phyloP scores from a whole-genome alignment of 2,329 filamentous ascomycete genomes.

The Alternaria arborescens region DNA sequence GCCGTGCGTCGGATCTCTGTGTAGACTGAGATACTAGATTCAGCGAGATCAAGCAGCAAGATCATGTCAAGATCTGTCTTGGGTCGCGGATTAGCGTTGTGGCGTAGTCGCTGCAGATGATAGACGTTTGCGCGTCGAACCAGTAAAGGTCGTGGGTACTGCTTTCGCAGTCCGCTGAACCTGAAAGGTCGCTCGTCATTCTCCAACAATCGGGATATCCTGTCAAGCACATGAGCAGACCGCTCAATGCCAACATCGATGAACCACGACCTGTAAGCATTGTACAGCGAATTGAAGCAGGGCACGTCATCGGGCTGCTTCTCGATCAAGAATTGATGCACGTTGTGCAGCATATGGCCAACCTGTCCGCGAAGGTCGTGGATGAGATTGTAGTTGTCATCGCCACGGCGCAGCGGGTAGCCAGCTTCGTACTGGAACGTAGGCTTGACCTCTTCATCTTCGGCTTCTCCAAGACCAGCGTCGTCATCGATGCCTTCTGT shows the following conservation, averaged over 20 bases:
- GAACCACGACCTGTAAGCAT: conserved; percentile 94
- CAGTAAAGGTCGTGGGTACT: conserved; percentile 90
- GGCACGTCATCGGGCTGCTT: conserved; percentile 95
- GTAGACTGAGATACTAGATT: conserved; percentile 90
- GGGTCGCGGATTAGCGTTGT: conserved; percentile 87
- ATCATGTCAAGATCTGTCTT: conserved; percentile 90
- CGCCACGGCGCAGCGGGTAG: conserved; percentile 74
- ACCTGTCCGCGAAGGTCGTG: conserved; percentile 83
- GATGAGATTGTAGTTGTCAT: conserved; percentile 72
- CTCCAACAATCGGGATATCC: conserved; percentile 82
- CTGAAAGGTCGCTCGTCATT: conserved; percentile 93
- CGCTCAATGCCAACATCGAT: conserved; percentile 96
- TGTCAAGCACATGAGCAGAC: conserved; percentile 90
- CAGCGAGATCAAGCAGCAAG: conserved; percentile 83
- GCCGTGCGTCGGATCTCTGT: conserved; percentile 95
- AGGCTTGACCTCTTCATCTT: conserved; percentile 83
- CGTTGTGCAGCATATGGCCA: conserved; percentile 80
- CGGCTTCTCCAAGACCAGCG: conserved; percentile 68
- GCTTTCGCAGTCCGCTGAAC: conserved; percentile 88
- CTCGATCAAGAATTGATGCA: conserved; percentile 82
- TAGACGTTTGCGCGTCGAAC: conserved; percentile 94
- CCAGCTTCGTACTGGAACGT: conserved; percentile 90
- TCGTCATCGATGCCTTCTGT: conserved; percentile 59
- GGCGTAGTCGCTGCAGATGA: conserved; percentile 89
- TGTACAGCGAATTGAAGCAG: conserved; percentile 92